These are phyloP conservation scores for Balamuthia mandrillaris DNA, from an alignment of 208 protist genomes.

Conservation along the genomic window DNA sequence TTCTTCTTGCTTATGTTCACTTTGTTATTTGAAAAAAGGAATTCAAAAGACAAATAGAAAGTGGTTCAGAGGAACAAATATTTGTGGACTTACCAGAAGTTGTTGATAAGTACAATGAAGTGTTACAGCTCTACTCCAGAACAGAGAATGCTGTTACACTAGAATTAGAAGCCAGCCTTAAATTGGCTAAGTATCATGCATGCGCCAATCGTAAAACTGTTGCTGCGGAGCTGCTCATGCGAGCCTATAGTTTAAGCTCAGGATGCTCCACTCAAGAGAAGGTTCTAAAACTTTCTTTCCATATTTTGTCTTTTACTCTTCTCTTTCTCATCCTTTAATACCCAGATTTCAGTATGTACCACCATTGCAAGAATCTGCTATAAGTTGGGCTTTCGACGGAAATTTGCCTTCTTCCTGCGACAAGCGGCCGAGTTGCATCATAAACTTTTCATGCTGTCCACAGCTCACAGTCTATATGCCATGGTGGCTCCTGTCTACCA, in stretches of 20 bases:
- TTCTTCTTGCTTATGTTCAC: no score
- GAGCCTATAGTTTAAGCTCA: background rate
- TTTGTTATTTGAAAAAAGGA: no score
- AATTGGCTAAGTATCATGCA: background rate
- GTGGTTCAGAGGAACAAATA: background rate
- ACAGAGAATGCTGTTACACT: background rate
- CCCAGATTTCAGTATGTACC: slow-evolving; percentile 14
- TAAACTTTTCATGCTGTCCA: slow-evolving; percentile 29
- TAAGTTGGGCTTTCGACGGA: background rate
- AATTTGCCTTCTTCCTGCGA: slow-evolving; percentile 17
- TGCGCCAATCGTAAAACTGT: background rate
- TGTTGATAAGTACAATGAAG: background rate
- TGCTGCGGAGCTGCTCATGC: slow-evolving; percentile 7
- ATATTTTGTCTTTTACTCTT: background rate
- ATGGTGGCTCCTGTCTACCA: slow-evolving; percentile 2
- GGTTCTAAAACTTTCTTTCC: no score
- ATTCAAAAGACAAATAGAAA: no score
- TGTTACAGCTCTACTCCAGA: background rate
- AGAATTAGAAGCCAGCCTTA: slow-evolving; percentile 1
- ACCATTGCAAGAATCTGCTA: background rate
- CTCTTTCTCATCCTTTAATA: background rate
- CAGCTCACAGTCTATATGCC: background rate
- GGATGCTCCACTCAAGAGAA: slow-evolving; percentile 12
- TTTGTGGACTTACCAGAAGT: slow-evolving; percentile 14
- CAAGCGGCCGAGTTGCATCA: slow-evolving; percentile 1